phyloP scores from a whole-genome alignment of 805 yeast species.

The Pichia cephalocereana region DNA sequence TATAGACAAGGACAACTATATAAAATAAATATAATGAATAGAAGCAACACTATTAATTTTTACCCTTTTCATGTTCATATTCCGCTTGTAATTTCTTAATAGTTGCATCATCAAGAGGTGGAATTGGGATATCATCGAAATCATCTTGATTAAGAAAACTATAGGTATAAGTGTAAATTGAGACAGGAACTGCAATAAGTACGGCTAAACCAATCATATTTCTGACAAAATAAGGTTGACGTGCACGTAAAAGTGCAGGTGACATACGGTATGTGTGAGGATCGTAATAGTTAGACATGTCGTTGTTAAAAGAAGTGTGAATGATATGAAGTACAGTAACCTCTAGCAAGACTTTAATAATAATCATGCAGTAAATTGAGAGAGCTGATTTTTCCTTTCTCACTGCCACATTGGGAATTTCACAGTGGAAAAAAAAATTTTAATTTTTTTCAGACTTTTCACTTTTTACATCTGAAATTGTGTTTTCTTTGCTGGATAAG shows the following conservation, averaged over 20 bases:
- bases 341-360: too few species aligned
- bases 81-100: slow-evolving; percentile 64
- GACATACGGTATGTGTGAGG: slow-evolving; percentile 61
- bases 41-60: not conserved
- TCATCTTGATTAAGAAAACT: slow-evolving; percentile 65
- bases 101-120: slow-evolving; percentile 78
- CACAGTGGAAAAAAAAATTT: too few species aligned
- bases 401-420: too few species aligned
- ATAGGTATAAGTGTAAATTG: slow-evolving; percentile 62
- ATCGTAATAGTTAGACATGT: slow-evolving; percentile 26
- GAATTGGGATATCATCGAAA: slow-evolving; percentile 86
- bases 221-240: slow-evolving; percentile 75
- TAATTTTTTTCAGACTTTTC: too few species aligned
- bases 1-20: not conserved
- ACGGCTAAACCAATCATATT: slow-evolving; percentile 57
- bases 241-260: slow-evolving; percentile 85
- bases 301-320: not conserved
- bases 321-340: too few species aligned
- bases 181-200: slow-evolving; percentile 55
- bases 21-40: not conserved
- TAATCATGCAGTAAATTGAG: too few species aligned
- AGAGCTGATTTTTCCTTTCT: too few species aligned
- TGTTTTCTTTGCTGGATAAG: too few species aligned
- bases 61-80: slow-evolving; percentile 41
- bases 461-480: too few species aligned